phyloP scores from a whole-genome alignment of 2,329 filamentous ascomycete species.

The Penicillium sp. region DNA sequence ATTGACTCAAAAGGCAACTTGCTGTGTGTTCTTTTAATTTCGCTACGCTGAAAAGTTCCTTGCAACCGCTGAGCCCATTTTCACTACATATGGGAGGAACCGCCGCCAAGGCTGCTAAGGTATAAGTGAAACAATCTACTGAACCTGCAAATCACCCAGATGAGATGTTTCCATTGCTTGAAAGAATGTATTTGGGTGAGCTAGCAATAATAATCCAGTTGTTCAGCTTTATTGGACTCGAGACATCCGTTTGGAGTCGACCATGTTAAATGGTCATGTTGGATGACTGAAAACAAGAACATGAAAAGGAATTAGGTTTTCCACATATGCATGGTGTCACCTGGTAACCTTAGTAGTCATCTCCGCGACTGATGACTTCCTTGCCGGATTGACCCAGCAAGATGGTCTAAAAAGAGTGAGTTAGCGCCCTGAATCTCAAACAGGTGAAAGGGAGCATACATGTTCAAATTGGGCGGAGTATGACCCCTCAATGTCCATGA shows the following conservation, averaged over 20 bases:
- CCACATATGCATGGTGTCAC: background rate
- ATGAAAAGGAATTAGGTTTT: background rate
- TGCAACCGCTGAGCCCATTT: background rate
- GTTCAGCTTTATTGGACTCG: background rate
- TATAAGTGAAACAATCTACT: background rate
- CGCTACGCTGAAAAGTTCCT: background rate
- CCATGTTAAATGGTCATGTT: conserved; percentile 13
- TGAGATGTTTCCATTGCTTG: background rate
- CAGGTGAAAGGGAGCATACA: conserved; percentile 29
- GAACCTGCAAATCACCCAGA: background rate
- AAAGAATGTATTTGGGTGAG: background rate
- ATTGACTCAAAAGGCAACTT: too few species aligned
- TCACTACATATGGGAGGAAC: background rate
- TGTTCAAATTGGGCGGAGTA: conserved; percentile 67
- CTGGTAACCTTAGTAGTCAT: conserved; percentile 47
- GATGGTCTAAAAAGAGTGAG: conserved; percentile 43
- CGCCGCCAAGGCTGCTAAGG: background rate
- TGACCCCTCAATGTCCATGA: conserved; percentile 60
- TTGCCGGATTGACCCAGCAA: conserved; percentile 48
- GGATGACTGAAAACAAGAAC: conserved; percentile 1
- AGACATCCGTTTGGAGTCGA: background rate
- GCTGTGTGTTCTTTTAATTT: background rate
- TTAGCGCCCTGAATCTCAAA: conserved; percentile 3
- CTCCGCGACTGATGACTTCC: conserved; percentile 55
- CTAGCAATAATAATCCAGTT: background rate